Evolutionary conservation across 2,329 filamentous ascomycete species (phyloP).

Genomic region (Endoconidiophora polonica): DNA sequence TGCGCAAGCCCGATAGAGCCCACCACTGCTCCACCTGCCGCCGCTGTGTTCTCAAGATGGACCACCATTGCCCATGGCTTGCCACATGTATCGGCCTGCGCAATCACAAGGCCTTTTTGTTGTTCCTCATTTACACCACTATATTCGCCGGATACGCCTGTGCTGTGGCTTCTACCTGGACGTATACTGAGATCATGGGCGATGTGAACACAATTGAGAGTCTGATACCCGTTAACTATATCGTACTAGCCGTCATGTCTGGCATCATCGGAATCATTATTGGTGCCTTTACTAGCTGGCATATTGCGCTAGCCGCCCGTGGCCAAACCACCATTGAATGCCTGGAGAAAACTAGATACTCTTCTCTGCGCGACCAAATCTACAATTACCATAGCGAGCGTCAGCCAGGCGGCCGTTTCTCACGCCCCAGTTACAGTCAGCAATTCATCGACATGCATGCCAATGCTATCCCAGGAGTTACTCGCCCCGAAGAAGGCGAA

Average conservation of each 20-base stretch:
- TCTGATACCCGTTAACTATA: constrained; percentile 76
- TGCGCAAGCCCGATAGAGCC: constrained; percentile 81
- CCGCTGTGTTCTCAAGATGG: constrained; percentile 96
- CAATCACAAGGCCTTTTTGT: constrained; percentile 90
- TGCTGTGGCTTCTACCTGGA: constrained; percentile 60
- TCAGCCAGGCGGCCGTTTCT: constrained; percentile 31
- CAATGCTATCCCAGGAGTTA: constrained; percentile 64
- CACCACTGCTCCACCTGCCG: constrained; percentile 95
- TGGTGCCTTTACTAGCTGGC: constrained; percentile 80
- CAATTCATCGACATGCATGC: constrained; percentile 69
- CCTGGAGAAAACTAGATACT: constrained; percentile 86
- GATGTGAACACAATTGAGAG: constrained; percentile 56
- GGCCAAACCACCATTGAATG: constrained; percentile 93
- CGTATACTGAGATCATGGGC: constrained; percentile 65
- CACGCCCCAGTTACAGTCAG: constrained; percentile 46
- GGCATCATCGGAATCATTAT: constrained; percentile 87
- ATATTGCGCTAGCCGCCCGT: constrained; percentile 60
- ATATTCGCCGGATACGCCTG: constrained; percentile 75
- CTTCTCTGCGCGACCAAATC: constrained; percentile 57
- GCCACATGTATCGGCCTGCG: constrained; percentile 84
- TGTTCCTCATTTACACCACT: constrained; percentile 81
- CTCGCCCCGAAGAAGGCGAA: constrained; percentile 68
- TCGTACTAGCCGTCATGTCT: constrained; percentile 69
- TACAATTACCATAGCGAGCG: constrained; percentile 44
- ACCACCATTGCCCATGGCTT: constrained; percentile 97